Base-by-base conservation (phyloP, 495 filamentous ascomycete species). In the Clavariopsis aquatica region DNA sequence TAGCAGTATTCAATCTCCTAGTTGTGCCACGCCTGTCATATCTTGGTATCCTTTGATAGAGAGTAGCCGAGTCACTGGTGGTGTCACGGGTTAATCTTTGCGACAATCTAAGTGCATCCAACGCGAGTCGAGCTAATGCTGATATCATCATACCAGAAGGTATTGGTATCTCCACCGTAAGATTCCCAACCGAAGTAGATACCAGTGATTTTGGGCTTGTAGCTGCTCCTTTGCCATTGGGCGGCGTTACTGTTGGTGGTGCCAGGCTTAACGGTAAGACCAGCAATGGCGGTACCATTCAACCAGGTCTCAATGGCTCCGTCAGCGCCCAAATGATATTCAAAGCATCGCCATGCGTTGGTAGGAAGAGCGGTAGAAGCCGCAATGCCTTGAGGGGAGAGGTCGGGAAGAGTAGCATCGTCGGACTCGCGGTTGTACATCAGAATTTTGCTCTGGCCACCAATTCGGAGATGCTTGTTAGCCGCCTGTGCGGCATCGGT, bases 381-480 rank as follows among this genome's bases (percentile, higher is more conserved):
- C 9, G 81, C 80, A 43, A 83, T 79, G 45, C 83, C 83, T 43
- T 84, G 73, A 1, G 83, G 83, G 1, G 81, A 83, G 38, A 84
- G 79, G 57, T 84, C 80, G 2, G 83, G 83, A 3, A 85, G 80
- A 3, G 83, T 85, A n/a, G 81, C 81, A 59, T 85, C 83, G 72
- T 85, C 83, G 20, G 77, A 78, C 61, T 85, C 83, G 71, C 82
- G 81, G 76, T 85, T 85, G 77, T 79, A 85, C 80, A 84, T 83
- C 6, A 85, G 68, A 62, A 85, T 83, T 57, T 79, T 74, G 77
- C 68, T 77, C 70, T 85, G 83, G 26, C 83, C 83, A 57, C 81
- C 81, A 62, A 85, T 83, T 60, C 83, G 81, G 23, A 85, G 82
- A 69, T 84, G 79, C 75, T 85, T 83, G 24, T 81, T 79, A 49